A percentile compares a stretch with the other conserved stretches of the same genome.
These are phyloP conservation scores for Pecoramyces ruminantium DNA, from an alignment of 192 early-diverging fungal genomes.

Conservation along the genomic window DNA sequence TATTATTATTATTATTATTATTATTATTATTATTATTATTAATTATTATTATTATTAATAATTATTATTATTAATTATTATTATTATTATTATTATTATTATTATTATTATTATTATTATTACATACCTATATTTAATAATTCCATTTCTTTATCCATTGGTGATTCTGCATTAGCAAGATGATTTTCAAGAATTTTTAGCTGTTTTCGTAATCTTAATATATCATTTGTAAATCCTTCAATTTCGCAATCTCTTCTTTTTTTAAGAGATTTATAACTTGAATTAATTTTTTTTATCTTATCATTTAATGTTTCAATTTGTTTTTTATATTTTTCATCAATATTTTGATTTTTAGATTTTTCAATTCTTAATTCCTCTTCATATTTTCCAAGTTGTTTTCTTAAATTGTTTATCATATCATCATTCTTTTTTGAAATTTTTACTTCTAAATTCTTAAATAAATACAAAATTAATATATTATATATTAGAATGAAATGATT, in stretches of 20 bases:
- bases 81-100: too few species aligned
- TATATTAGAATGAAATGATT: too few species aligned
- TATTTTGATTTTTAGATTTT: conserved; percentile 9
- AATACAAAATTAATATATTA: too few species aligned
- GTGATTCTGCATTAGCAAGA: not conserved
- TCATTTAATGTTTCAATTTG: conserved; percentile 7
- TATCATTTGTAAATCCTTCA: conserved; percentile 51
- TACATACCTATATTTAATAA: not conserved
- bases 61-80: too few species aligned
- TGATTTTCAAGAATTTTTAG: conserved; percentile 8
- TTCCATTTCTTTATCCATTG: not conserved
- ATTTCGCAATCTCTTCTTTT: conserved; percentile 41
- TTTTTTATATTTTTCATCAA: conserved; percentile 9
- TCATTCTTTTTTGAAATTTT: conserved; percentile 17
- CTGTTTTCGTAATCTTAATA: conserved; percentile 26
- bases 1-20: too few species aligned
- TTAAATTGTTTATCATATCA: conserved; percentile 14
- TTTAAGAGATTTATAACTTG: conserved; percentile 26
- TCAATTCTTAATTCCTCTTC: conserved; percentile 11
- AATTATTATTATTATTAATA: too few species aligned
- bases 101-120: too few species aligned
- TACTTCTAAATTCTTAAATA: conserved; percentile 8
- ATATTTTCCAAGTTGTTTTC: conserved; percentile 9
- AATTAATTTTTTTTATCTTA: conserved; percentile 11
- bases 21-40: too few species aligned